phyloP scores from a whole-genome alignment of 257 asterid genomes.

The Phtheirospermum japonicum region DNA sequence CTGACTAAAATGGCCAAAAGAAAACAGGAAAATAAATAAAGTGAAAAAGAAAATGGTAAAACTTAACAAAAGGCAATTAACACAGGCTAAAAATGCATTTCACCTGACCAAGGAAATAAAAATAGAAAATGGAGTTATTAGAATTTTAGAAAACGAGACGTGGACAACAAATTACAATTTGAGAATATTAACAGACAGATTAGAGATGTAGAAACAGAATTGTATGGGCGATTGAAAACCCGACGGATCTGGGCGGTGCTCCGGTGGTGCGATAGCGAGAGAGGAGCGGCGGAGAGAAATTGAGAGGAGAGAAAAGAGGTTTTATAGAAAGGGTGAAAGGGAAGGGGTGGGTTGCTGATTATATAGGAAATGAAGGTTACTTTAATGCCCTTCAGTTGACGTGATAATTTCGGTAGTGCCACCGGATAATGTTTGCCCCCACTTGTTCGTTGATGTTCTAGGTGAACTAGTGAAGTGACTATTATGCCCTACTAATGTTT shows the following conservation, averaged over 20 bases:
- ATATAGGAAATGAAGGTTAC: not conserved
- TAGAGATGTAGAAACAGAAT: not conserved
- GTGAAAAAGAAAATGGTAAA: not conserved
- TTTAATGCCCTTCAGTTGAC: not conserved
- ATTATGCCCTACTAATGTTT: too few relatives aligned
- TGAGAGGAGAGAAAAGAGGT: conserved; percentile 1
- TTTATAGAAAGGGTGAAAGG: not conserved
- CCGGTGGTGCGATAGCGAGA: conserved; percentile 22
- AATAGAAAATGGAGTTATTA: too few relatives aligned
- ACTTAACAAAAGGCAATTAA: too few relatives aligned
- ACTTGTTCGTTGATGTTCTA: not conserved
- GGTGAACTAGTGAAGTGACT: too few relatives aligned
- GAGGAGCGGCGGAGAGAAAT: conserved; percentile 22
- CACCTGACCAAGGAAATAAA: not conserved
- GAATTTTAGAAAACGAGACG: too few relatives aligned
- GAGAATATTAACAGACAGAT: not conserved
- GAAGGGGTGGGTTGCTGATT: not conserved
- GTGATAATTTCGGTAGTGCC: conserved; percentile 17
- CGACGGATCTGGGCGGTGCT: conserved; percentile 24
- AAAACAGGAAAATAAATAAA: not conserved
- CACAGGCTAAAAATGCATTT: conserved; percentile 11
- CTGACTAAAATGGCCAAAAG: not conserved
- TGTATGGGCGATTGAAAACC: conserved; percentile 18
- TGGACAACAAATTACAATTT: not conserved
- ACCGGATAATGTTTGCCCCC: not conserved